Base-by-base conservation (phyloP, 148 eudicot species). In the Dianthus caryophyllus region DNA sequence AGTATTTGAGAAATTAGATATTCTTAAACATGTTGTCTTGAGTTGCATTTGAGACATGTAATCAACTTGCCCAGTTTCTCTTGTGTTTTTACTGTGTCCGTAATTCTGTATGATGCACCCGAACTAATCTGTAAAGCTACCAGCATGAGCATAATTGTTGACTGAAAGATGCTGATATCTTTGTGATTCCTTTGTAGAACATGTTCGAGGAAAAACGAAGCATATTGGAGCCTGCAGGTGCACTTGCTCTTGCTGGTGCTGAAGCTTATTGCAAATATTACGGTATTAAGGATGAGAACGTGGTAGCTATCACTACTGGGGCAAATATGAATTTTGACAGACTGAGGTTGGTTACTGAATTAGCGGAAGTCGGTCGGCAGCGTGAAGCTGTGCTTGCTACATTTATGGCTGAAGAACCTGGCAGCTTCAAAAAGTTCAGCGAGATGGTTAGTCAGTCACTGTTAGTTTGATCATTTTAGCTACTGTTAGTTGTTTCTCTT, bases 141-240 rank as follows among this genome's bases (percentile, higher is more conserved):
- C n/a, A n/a, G n/a, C n/a, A n/a, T n/a, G 57, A 69, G 15, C 51
- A 39, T 39, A 49, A 22, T n/a, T n/a, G n/a, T n/a, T n/a, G n/a
- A n/a, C n/a, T n/a, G n/a, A n/a, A n/a, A n/a, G n/a, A n/a, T n/a
- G 6, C 55, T 76, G 31, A 66, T 65, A 33, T 11, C 50, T 1
- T 53, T 20, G 9, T 70, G 14, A 24, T 55, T 72, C n/a, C 16
- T 18, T 65, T 71, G 43, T 67, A 94, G 99, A 90, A 94, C 80
- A 94, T 94, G 99, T 94, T 84, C 66, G 99, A 94, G 83, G 99
- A 95, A 83, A 95, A 90, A 79, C 81, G 99, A 83, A 90, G 86
- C 75, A 95, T 95, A 71, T 73, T 95, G 63, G 99, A 95, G 75
- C 99, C 99, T 56, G 99, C 99, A 43, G 99, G 99, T 72, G 97